These are phyloP conservation scores for Lactifluus volemus DNA, from an alignment of 768 basidiomycete genomes.

Conservation along the genomic window DNA sequence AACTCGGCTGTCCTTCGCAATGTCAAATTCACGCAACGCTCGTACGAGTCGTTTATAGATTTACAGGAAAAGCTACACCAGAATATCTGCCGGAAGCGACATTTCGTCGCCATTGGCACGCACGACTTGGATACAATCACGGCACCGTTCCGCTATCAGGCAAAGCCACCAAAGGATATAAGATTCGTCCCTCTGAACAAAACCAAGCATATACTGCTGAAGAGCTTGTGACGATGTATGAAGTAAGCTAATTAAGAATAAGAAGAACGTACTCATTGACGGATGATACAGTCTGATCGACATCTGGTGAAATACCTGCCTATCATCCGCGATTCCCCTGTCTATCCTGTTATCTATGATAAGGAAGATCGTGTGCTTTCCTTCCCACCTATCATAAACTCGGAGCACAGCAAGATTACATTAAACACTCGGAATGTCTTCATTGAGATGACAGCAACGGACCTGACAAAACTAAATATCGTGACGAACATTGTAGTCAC, in stretches of 20 bases:
- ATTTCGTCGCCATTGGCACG: conserved; percentile 93
- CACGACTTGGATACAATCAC: conserved; percentile 90
- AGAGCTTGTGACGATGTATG: conserved; percentile 89
- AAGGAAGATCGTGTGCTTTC: conserved; percentile 78
- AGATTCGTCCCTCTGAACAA: conserved; percentile 87
- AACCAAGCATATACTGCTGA: conserved; percentile 72
- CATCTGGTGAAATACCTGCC: conserved; percentile 83
- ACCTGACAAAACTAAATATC: conserved; percentile 92
- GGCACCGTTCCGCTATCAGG: conserved; percentile 83
- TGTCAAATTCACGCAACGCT: conserved; percentile 76
- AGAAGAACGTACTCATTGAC: background rate
- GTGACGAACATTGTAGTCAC: conserved; percentile 90
- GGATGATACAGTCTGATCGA: conserved; percentile 64
- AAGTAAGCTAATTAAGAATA: conserved; percentile 43
- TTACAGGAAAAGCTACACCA: conserved; percentile 99
- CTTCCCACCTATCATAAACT: conserved; percentile 98
- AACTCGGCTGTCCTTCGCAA: conserved; percentile 88
- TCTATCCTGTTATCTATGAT: conserved; percentile 98
- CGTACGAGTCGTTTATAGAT: conserved; percentile 96
- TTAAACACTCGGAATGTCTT: conserved; percentile 90
- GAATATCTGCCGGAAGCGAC: conserved; percentile 84
- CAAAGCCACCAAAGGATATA: conserved; percentile 75
- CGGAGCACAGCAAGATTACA: conserved; percentile 94
- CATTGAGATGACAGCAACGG: conserved; percentile 95
- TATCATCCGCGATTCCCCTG: conserved; percentile 90